Base-by-base conservation (phyloP, 805 yeast species). In the Tetrapisispora taiwanensis region DNA sequence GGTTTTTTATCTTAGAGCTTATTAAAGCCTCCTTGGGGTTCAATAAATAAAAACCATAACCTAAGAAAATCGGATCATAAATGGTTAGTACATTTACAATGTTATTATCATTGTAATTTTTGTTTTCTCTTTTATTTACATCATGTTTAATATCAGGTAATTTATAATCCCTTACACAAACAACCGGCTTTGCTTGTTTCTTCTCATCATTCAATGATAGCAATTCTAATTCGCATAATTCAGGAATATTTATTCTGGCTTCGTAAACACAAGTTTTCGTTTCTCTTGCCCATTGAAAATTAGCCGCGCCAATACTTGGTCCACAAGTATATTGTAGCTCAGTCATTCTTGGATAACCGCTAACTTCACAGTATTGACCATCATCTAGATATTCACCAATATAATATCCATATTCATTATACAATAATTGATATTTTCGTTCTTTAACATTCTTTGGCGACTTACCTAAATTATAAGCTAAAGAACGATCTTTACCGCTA, bases 321-420 rank as follows among this genome's bases (percentile, higher is more conserved):
- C 70, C 69, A 58, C 90, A 83, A 30, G 68, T 65, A 55, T 75
- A 81, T 41, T 71, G 72, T 5, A 83, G 62, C 45, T 79, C 83
- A 3, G 75, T 65, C 4, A 67, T 55, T 42, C 90, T 69, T 2
- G 74, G 74, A 24, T 62, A 56, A 2, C 69, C 69, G 0, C 84
- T 79, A 38, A 78, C 56, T 52, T 78, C 84, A 60, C 92, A 83
- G 3, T 65, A 43, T 18, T 73, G 72, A 8, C 90, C 92, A 58
- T 63, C 44, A 46, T 62, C 63, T 57, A 79, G 56, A 12, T 45
- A 35, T 38, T 62, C 60, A 43, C 61, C 59, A 3, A 63, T 47
- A 37, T 62, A 60, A 39, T 64, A 60, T 9, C 67, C 69, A 22
- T 60, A 59, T 27, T 66, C 60, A 34, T 58, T 55, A 24, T 67